Evolutionary conservation across 768 basidiomycete species (phyloP), one percentile per base, ranked within the genome.

Genomic region (Coprinellus micaceus): DNA sequence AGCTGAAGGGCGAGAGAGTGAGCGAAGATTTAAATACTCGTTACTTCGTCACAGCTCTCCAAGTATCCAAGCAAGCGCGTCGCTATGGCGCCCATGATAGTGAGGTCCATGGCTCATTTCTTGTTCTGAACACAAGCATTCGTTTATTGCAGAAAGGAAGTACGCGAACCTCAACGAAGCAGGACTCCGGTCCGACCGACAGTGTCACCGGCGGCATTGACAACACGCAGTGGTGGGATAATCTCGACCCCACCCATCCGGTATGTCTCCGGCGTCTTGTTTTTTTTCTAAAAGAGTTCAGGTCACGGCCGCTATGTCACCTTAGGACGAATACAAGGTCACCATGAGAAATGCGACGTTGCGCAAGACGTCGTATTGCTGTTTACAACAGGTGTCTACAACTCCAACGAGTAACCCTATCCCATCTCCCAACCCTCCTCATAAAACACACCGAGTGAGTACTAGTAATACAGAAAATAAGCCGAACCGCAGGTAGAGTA

Each of bases 281-380:
- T 26, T 22, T 52, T 52, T 24, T 11, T 41, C 40, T 21, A n/a
- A 13, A 25, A 49, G n/a, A 19, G 15, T 1, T 28, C 30, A 2
- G 15, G 26, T 49, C 17, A 49, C 26, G 47, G 26, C 26, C 15
- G 12, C 28, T 49, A 7, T 49, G 24, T 15, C 28, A 30, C 10
- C 28, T 7, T 13, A 52, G 39, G 21, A 52, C 10, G 22, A 45
- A 36, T 49, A 56, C 54, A 57, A 57, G 56, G 56, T 57, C 33
- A 51, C 56, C 56, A 57, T 52, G 47, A 17, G 13, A 26, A 9
- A 49, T 49, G 22, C 10, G 26, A 28, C n/a, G 47, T 9, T 9
- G 36, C 17, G 9, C 9, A 37, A 9, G 36, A 49, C 30, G 26
- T 4, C 28, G 28, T 28, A 30, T 49, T 44, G 10, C 21, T 46